These are phyloP conservation scores for Sphaerosporella brunnea DNA, from an alignment of 495 filamentous ascomycete species.

Conservation along the genomic window DNA sequence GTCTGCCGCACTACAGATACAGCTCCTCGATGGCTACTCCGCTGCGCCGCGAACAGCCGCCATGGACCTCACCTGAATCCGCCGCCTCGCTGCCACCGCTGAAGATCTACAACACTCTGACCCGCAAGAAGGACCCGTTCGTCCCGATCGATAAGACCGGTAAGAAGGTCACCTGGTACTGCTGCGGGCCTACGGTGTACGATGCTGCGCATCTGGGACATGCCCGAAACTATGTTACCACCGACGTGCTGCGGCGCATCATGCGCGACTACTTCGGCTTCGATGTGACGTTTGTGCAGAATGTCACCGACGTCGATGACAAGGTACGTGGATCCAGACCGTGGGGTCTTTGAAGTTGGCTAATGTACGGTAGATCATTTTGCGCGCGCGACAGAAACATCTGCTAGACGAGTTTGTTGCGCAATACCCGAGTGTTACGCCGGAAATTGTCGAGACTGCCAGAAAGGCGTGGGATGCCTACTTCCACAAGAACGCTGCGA, in stretches of 20 bases:
- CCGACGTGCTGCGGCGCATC: conserved; percentile 80
- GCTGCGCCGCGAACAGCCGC: conserved; percentile 31
- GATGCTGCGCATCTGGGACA: conserved; percentile 82
- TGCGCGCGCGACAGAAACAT: conserved; percentile 61
- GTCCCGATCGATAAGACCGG: conserved; percentile 47
- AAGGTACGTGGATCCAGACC: conserved; percentile 51
- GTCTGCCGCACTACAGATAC: not conserved
- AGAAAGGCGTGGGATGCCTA: conserved; percentile 55
- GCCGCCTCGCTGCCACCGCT: conserved; percentile 30
- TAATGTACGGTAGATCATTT: conserved; percentile 45
- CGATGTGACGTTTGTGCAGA: conserved; percentile 83
- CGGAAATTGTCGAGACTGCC: conserved; percentile 34
- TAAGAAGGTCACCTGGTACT: conserved; percentile 71
- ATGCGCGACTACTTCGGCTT: conserved; percentile 72
- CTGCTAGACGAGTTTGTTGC: conserved; percentile 38
- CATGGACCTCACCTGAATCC: conserved; percentile 28
- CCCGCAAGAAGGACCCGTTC: conserved; percentile 54
- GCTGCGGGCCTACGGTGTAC: conserved; percentile 84
- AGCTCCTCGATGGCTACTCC: conserved; percentile 11
- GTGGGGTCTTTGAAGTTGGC: too few species aligned
- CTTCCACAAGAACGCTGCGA: conserved; percentile 45
- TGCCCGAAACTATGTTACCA: conserved; percentile 84
- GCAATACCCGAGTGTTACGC: conserved; percentile 16
- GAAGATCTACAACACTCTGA: conserved; percentile 61
- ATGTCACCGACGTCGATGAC: conserved; percentile 87